Percentiles rank a stretch among this genome's conserved stretches.
phyloP scores from a whole-genome alignment of 805 yeast species.

The Candida tibetensis region DNA sequence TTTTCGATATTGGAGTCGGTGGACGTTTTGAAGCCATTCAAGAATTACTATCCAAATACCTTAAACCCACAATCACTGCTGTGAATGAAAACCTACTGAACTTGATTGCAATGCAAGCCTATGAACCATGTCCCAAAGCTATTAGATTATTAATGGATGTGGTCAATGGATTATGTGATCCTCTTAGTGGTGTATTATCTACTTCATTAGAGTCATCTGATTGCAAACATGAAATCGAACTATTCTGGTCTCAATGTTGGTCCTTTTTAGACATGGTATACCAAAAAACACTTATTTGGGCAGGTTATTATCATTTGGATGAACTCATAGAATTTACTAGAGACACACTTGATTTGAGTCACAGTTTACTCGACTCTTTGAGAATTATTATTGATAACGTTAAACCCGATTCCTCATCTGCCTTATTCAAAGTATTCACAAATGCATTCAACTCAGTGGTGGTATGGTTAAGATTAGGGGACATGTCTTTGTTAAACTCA shows the following conservation, averaged over 20 bases:
- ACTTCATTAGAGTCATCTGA: slow-evolving; percentile 12
- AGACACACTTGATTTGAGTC: slow-evolving; percentile 79
- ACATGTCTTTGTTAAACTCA: slow-evolving; percentile 63
- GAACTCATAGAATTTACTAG: slow-evolving; percentile 78
- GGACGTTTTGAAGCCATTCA: slow-evolving; percentile 78
- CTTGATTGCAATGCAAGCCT: slow-evolving; percentile 48
- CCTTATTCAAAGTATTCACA: slow-evolving; percentile 52
- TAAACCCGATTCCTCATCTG: slow-evolving; percentile 1
- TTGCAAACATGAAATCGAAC: slow-evolving; percentile 21
- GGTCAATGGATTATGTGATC: slow-evolving; percentile 58
- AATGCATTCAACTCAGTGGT: slow-evolving; percentile 66
- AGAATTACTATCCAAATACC: slow-evolving; percentile 44
- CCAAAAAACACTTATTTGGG: slow-evolving; percentile 71
- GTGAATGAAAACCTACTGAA: slow-evolving; percentile 44
- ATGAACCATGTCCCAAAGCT: slow-evolving; percentile 73
- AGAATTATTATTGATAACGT: slow-evolving; percentile 34
- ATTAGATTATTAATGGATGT: slow-evolving; percentile 76
- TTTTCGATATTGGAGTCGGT: slow-evolving; percentile 58
- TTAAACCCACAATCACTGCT: slow-evolving; percentile 48
- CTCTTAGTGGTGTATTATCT: slow-evolving; percentile 55
- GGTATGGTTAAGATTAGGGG: slow-evolving; percentile 82
- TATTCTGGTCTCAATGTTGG: slow-evolving; percentile 77
- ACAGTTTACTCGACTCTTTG: slow-evolving; percentile 62
- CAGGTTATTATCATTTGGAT: slow-evolving; percentile 52
- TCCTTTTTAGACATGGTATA: slow-evolving; percentile 65